Percentiles rank a stretch among this genome's conserved stretches.
Conservation (phyloP, 2,329 filamentous ascomycete genomes). For the Fusarium tanahbumbuense region DNA sequence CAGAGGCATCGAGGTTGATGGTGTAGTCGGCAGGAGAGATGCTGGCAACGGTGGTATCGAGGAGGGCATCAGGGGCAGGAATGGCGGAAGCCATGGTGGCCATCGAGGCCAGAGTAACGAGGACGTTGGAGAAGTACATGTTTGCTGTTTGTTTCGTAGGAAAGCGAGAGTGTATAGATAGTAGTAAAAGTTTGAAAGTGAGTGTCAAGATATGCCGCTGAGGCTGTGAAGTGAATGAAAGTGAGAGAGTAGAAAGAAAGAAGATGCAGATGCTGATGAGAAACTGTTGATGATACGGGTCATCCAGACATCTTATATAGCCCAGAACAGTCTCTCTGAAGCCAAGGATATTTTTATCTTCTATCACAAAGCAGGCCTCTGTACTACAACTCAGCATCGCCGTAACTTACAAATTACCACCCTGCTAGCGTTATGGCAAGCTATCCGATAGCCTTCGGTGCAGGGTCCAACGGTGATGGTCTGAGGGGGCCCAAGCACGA, state of each 20-base stretch:
- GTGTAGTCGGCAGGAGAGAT: conserved; percentile 33
- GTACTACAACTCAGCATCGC: background rate
- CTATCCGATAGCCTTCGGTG: conserved; percentile 11
- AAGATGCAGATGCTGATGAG: conserved; percentile 22
- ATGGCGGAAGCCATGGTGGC: conserved; percentile 45
- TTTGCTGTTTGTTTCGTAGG: conserved; percentile 12
- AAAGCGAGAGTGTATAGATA: background rate
- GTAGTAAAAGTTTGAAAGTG: conserved; percentile 3
- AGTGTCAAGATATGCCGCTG: conserved; percentile 12
- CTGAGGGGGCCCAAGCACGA: conserved; percentile 23
- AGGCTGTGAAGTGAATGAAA: conserved; percentile 36
- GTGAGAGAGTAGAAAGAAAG: conserved; percentile 13
- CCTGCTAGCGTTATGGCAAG: conserved; percentile 4
- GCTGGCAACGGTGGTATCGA: conserved; percentile 45
- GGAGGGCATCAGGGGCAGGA: conserved; percentile 43
- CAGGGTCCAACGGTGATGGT: conserved; percentile 3
- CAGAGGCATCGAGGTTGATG: conserved; percentile 28
- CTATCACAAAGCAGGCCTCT: background rate
- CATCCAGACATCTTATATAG: conserved; percentile 31
- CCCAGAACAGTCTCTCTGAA: background rate
- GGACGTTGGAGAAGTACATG: conserved; percentile 50
- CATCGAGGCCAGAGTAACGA: conserved; percentile 43
- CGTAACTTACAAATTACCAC: background rate
- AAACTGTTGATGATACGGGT: conserved; percentile 15
- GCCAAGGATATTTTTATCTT: conserved; percentile 1